Percentiles rank a stretch among this genome's conserved stretches.
Conservation (phyloP, 164 flowering plant genomes). For the Berberis vulgaris region DNA sequence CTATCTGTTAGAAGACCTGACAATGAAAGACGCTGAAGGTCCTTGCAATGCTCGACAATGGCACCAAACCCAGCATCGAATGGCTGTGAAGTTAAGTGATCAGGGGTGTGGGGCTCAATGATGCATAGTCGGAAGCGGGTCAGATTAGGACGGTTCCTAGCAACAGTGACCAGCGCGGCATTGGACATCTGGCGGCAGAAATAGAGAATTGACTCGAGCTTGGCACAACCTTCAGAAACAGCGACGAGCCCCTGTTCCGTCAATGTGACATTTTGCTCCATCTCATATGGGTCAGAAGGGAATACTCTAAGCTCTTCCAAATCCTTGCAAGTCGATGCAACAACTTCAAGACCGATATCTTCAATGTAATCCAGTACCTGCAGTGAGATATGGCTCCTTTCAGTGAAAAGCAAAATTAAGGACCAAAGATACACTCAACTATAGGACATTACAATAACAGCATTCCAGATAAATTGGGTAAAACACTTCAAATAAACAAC, state of each 20-base stretch:
- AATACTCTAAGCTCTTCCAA: constrained; percentile 70
- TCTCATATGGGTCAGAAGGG: constrained; percentile 65
- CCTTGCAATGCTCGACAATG: constrained; percentile 67
- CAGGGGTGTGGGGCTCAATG: constrained; percentile 68
- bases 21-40: constrained; percentile 64
- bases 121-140: constrained; percentile 88
- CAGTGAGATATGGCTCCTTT: constrained; percentile 7
- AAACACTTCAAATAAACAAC: neutral
- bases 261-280: constrained; percentile 42
- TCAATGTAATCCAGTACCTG: constrained; percentile 82
- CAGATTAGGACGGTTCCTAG: constrained; percentile 57
- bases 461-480: too few species aligned
- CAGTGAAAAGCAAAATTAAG: constrained; percentile 1
- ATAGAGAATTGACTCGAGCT: constrained; percentile 76
- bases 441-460: neutral
- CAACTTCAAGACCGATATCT: constrained; percentile 61
- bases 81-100: constrained; percentile 62
- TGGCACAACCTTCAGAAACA: constrained; percentile 72
- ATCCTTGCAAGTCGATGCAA: constrained; percentile 61
- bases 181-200: constrained; percentile 93
- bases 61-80: constrained; percentile 84
- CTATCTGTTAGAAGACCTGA: constrained; percentile 82
- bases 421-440: neutral
- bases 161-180: constrained; percentile 60
- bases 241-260: constrained; percentile 77